Percentiles rank a stretch among this genome's conserved stretches.
These are phyloP conservation scores for Lotmaria passim DNA, from an alignment of 208 protist genomes.

Conservation along the genomic window DNA sequence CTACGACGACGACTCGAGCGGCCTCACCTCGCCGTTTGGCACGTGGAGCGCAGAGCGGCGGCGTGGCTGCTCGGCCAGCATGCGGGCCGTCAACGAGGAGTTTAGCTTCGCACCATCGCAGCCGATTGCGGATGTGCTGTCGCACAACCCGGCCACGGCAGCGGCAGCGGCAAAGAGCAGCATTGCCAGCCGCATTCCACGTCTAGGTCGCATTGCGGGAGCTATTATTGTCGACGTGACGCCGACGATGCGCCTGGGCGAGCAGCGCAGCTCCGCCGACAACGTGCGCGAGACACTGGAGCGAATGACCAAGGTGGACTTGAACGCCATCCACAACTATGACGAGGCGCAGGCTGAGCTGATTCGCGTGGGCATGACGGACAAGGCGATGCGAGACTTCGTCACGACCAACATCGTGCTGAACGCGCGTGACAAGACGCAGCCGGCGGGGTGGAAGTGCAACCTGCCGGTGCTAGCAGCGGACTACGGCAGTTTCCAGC, in stretches of 20 bases:
- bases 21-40: conserved; percentile 19
- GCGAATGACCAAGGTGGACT: conserved; percentile 59
- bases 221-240: conserved; percentile 85
- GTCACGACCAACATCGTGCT: conserved; percentile 78
- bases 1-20: conserved; percentile 9
- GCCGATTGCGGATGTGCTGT: conserved; percentile 56
- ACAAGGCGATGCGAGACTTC: conserved; percentile 79
- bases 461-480: conserved; percentile 58
- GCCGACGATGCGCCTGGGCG: conserved; percentile 41
- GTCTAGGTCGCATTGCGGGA: conserved; percentile 52
- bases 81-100: conserved; percentile 67
- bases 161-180: not conserved
- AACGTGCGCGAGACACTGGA: conserved; percentile 50
- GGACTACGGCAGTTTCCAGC: conserved; percentile 52
- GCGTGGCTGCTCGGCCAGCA: conserved; percentile 33
- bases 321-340: conserved; percentile 61
- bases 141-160: conserved; percentile 22
- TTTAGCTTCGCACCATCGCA: conserved; percentile 53
- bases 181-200: conserved; percentile 23
- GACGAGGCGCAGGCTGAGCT: conserved; percentile 52
- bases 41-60: conserved; percentile 32
- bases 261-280: conserved; percentile 28
- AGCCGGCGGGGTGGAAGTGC: conserved; percentile 50
- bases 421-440: conserved; percentile 16
- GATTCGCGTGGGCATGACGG: conserved; percentile 55